Conservation (phyloP, 2,329 filamentous ascomycete species). For the Macroventuria anomochaeta region DNA sequence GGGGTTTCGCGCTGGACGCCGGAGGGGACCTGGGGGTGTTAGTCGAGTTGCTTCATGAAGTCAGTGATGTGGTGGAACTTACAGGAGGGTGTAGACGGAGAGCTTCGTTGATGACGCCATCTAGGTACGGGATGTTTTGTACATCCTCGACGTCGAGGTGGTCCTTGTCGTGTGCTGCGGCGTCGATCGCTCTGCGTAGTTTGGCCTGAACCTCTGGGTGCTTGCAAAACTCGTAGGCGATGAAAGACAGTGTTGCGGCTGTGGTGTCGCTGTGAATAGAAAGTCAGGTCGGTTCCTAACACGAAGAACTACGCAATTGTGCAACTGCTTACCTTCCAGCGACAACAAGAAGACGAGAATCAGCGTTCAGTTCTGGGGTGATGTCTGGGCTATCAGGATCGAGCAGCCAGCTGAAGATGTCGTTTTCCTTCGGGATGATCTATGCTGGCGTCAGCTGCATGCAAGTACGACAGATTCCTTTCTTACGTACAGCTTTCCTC, state of each 20-base stretch:
- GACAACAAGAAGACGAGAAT: conserved; percentile 37
- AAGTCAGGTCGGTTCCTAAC: not conserved
- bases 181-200: conserved; percentile 31
- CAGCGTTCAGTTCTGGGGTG: conserved; percentile 32
- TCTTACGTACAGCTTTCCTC: conserved; percentile 29
- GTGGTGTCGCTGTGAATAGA: conserved; percentile 39
- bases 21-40: conserved; percentile 33
- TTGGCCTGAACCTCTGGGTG: conserved; percentile 29
- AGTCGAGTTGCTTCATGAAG: not conserved
- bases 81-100: conserved; percentile 42
- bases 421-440: conserved; percentile 36
- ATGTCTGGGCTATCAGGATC: conserved; percentile 30
- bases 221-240: conserved; percentile 41
- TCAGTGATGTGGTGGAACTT: not conserved
- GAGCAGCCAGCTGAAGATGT: conserved; percentile 36
- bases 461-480: not conserved
- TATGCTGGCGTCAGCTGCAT: conserved; percentile 11
- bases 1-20: conserved; percentile 45
- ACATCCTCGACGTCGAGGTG: conserved; percentile 38
- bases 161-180: conserved; percentile 21
- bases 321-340: conserved; percentile 38
- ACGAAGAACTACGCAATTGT: not conserved
- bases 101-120: conserved; percentile 42
- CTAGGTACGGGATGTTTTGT: conserved; percentile 33
- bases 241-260: conserved; percentile 36